A percentile compares a stretch with the other conserved stretches of the same genome.
phyloP scores from a whole-genome alignment of 108 stramenopile species.

The Schizochytrium sp. region DNA sequence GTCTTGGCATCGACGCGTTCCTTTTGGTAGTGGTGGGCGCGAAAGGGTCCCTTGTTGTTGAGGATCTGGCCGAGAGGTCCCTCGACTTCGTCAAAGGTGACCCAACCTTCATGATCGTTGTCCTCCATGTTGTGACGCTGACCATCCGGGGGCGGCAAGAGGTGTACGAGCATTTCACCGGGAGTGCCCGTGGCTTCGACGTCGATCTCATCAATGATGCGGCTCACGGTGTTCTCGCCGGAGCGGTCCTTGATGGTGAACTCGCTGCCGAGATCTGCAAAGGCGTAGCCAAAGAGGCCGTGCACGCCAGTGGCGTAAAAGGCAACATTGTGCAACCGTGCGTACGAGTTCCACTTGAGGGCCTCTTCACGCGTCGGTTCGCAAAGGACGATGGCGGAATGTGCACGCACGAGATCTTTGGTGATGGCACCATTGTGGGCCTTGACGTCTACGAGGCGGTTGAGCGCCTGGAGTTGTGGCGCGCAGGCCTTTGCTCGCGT shows the following conservation, averaged over 20 bases:
- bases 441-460: slow-evolving; percentile 39
- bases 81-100: slow-evolving; percentile 22
- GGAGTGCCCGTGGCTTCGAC: background rate
- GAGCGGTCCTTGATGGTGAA: slow-evolving; percentile 38
- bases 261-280: slow-evolving; percentile 28
- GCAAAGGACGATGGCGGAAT: slow-evolving; percentile 34
- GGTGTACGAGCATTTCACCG: background rate
- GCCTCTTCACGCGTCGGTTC: slow-evolving; percentile 23
- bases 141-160: slow-evolving; percentile 21
- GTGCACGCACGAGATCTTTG: background rate
- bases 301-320: slow-evolving; percentile 35
- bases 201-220: slow-evolving; percentile 43
- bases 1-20: slow-evolving; percentile 36
- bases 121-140: slow-evolving; percentile 42
- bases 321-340: slow-evolving; percentile 21
- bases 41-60: background rate
- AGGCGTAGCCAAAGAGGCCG: slow-evolving; percentile 46
- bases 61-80: background rate
- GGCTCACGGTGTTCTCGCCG: slow-evolving; percentile 41
- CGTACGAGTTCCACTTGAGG: slow-evolving; percentile 21
- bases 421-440: slow-evolving; percentile 19
- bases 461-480: slow-evolving; percentile 39
- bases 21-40: slow-evolving; percentile 26
- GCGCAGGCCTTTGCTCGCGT: background rate
- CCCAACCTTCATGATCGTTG: slow-evolving; percentile 44